Conservation (phyloP, 306 rosid genomes). For the Prinsepia uniflora region DNA sequence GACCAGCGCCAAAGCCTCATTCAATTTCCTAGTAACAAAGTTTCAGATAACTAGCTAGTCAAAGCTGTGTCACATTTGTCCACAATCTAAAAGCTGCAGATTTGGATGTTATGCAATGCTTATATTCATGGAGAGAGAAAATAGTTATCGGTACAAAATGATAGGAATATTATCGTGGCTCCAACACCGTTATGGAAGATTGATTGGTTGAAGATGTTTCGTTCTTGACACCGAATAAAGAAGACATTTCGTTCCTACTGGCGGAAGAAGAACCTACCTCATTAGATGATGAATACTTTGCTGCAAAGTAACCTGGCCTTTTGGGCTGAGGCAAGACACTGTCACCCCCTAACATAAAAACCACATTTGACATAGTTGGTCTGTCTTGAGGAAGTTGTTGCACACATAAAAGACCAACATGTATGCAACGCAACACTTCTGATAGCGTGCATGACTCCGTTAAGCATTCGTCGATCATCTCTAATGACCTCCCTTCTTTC, state of each 20-base stretch:
- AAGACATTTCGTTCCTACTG: background rate
- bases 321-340: slow-evolving; percentile 38
- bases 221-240: background rate
- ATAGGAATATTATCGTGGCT: background rate
- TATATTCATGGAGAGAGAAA: background rate
- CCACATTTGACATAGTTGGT: slow-evolving; percentile 51
- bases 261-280: background rate
- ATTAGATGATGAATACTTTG: slow-evolving; percentile 7
- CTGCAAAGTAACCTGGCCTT: slow-evolving; percentile 40
- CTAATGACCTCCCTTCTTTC: slow-evolving; percentile 25
- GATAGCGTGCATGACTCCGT: slow-evolving; percentile 15
- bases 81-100: no score
- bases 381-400: slow-evolving; percentile 51
- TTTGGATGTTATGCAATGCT: no score
- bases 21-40: background rate
- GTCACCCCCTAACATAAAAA: slow-evolving; percentile 48
- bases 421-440: slow-evolving; percentile 39
- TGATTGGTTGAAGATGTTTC: background rate
- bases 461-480: slow-evolving; percentile 19
- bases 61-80: background rate
- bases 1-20: background rate
- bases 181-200: background rate
- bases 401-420: slow-evolving; percentile 48
- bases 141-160: background rate
- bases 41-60: background rate